Evolutionary conservation across 495 filamentous ascomycete species (phyloP), one percentile per base, ranked within the genome.

Genomic region (Penicillium robsamsonii): DNA sequence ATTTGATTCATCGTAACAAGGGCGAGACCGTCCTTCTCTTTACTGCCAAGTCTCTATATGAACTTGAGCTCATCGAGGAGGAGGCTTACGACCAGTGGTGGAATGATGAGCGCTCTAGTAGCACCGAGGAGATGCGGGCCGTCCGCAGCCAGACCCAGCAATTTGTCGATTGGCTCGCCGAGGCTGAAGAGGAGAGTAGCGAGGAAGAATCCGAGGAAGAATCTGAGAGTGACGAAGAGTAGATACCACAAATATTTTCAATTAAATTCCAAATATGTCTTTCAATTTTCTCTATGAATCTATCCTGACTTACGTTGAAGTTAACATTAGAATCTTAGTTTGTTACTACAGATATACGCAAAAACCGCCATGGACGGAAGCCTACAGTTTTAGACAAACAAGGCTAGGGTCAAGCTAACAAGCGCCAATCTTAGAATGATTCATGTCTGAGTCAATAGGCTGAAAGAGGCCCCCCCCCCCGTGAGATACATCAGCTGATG

Each of bases 11-110:
- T 50, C 78, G 81, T 41, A 69, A 67, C 31, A 84, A 80, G 63
- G 79, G 82, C 7, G 87, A 87, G 20, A 82, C 78, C 11, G 76
- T 96, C 3, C 75, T 97, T 3, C 76, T 93, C 7, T 88, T 85
- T 42, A 76, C 88, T 56, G 78, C 87, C 30, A 92, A 93, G 75
- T 84, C 88, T 68, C 75, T 96, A 52, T 95, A 96, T 68, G 84
- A 88, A 53, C 69, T 87, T 50, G 94, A 97, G 58, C 78, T 97
- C 7, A 69, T 97, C 1, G 92, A 96, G 67, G 90, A 96, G 68
- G 93, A 96, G 38, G 92, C 87, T 0, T 87, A 94, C 43, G 75
- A 92, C 65, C 81, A 82, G 55, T 98, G 94, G 94, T 97, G 92
- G 93, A 80, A 75, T 18, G 84, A 94, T 70, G 76, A 77, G 57